These are phyloP conservation scores for Podaxis sp. DNA, from an alignment of 768 basidiomycete species.

Conservation along the genomic window DNA sequence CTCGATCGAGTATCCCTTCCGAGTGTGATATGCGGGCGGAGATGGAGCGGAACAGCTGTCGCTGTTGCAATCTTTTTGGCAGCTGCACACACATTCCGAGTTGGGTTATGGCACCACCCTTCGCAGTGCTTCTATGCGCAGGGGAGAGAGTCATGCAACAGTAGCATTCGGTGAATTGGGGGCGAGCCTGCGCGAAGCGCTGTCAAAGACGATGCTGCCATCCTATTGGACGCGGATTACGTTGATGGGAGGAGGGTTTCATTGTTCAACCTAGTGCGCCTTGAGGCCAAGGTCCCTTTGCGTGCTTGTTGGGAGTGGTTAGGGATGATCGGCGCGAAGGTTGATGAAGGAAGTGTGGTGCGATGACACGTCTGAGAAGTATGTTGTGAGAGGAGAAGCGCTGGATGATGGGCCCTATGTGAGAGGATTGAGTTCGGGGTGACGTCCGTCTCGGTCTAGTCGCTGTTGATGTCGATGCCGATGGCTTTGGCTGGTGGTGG, in stretches of 20 bases:
- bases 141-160: background rate
- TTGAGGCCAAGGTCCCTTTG: background rate
- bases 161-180: background rate
- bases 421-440: background rate
- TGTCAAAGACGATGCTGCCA: background rate
- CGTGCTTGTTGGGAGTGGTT: constrained; percentile 6
- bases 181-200: background rate
- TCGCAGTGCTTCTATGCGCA: background rate
- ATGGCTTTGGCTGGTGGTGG: constrained; percentile 4
- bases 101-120: background rate
- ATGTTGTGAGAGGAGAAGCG: background rate
- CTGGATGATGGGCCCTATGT: background rate
- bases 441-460: constrained; percentile 3
- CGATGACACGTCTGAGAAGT: constrained; percentile 1
- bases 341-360: background rate
- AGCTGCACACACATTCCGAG: background rate
- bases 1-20: constrained; percentile 7
- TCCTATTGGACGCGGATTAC: background rate
- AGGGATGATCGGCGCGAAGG: constrained; percentile 12
- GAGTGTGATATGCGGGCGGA: constrained; percentile 9
- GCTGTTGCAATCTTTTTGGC: background rate
- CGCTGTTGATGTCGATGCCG: constrained; percentile 10
- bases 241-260: background rate
- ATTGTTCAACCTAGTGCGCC: background rate
- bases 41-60: constrained; percentile 16